Evolutionary conservation across 2,329 filamentous ascomycete genomes (phyloP), one percentile per base, ranked within the genome.

Genomic region (Penicillium sp.): DNA sequence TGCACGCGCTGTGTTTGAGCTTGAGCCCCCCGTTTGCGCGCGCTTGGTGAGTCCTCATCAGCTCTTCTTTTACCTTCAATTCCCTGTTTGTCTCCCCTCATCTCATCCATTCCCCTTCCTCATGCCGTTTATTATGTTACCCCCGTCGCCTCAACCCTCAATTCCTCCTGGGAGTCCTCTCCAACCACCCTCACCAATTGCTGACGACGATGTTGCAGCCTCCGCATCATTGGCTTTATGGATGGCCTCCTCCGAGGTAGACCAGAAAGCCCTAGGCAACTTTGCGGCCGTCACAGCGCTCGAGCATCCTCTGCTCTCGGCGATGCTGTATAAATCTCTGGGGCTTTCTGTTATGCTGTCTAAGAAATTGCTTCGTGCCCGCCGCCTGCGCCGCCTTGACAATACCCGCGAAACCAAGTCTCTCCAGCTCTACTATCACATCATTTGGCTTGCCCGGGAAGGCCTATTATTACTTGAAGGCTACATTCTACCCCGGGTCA

Each of bases 211-310:
- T 60, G 67, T 59, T 60, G 61, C 70, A 64, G 69, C 67, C 44
- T 58, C 71, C 39, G 67, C 61, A 19, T 56, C 67, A 29, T 67
- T 75, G 54, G 65, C 63, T 63, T 66, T 74, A 71, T 77, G 75
- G 73, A 99, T 97, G 94, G 94, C 94, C 77, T 94, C 92, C 71
- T 94, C 92, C 57, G 91, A 96, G 77, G 91, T 97, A 59, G 94
- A 99, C 75, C 92, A 96, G 78, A 99, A 97, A 78, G 96, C 95
- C 76, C 83, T 99, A 68, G 92, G 91, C 77, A 88, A 87, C 70
- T 87, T 96, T 71, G 93, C 94, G 71, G 89, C 87, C 75, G 83
- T 87, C 58, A 92, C 91, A 64, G 87, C 88, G 69, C 79, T 83
- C 56, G 87, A 90, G 64, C 94, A 93, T 68, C 87, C 90, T 3